Base-by-base conservation (phyloP, 1,284 basidiomycete species). In the Lignosus rhinocerotis region DNA sequence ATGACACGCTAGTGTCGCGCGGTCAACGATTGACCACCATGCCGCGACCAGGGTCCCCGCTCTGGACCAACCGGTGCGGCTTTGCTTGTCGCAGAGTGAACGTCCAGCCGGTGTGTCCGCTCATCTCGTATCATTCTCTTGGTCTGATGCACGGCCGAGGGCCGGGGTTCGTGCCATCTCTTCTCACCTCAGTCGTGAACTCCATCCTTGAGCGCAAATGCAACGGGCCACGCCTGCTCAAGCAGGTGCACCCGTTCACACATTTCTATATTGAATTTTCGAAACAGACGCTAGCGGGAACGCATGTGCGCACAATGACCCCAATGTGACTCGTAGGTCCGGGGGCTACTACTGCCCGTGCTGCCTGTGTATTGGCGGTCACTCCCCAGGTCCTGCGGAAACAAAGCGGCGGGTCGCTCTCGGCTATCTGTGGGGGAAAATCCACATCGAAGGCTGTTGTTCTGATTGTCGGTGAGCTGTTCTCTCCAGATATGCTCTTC, bases 341-440 rank as follows among this genome's bases (percentile, higher is more conserved):
- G 10, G 25, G 25, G 21, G 21, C 5, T 50, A 12, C 34, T 36
- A 25, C 6, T 19, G 31, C 34, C 21, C 25, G 36, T 7, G 48
- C 16, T 42, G 41, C 46, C 30, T 48, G 39, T 42, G 50, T 39
- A 34, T 30, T 45, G 11, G 16, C 21, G 12, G 55, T 33, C 39
- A 31, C 39, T 52, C 50, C 38, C 42, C 51, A 43, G 46, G 44
- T 30, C 31, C 44, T 38, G 58, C 61, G 61, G 61, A 33, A 25
- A 30, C 61, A 63, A 41, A 51, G 61, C 58, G 61, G 58, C 46
- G 38, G 17, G 52, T 45, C 38, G 36, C 17, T 11, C 47, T 63
- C 58, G 61, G 58, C 58, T 60, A 58, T 63, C 56, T 63, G 43
- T 55, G 54, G 45, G 45, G 43, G 58, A 60, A 51, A 43, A 45